These are phyloP conservation scores for Iberis pinnata DNA, from an alignment of 345 rosid genomes.

Conservation along the genomic window DNA sequence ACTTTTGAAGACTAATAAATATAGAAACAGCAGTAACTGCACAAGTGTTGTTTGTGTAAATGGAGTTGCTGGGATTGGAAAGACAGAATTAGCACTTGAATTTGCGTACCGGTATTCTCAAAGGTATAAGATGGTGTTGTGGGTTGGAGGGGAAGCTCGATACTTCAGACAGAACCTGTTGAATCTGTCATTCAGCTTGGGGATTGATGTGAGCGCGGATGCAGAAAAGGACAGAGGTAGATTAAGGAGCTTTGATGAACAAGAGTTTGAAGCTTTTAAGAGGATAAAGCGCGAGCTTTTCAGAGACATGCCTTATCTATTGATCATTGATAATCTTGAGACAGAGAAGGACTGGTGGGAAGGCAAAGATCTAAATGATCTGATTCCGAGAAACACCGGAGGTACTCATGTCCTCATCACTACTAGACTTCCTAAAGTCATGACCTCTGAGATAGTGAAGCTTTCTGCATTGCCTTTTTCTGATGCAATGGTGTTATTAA, in stretches of 20 bases:
- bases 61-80: constrained; percentile 74
- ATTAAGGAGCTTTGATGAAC: constrained; percentile 76
- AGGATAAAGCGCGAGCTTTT: constrained; percentile 74
- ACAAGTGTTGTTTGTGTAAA: constrained; percentile 57
- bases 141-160: constrained; percentile 86
- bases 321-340: constrained; percentile 90
- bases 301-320: constrained; percentile 73
- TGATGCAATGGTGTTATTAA: constrained; percentile 65
- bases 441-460: constrained; percentile 64
- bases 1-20: constrained; percentile 57
- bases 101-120: constrained; percentile 70
- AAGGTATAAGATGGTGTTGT: constrained; percentile 82
- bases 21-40: constrained; percentile 45
- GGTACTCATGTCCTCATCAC: constrained; percentile 85
- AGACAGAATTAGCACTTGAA: constrained; percentile 85
- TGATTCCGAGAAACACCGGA: constrained; percentile 78
- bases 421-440: constrained; percentile 63
- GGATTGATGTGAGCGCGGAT: constrained; percentile 82
- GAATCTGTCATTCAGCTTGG: constrained; percentile 66
- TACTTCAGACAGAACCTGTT: constrained; percentile 76
- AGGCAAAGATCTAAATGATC: constrained; percentile 77
- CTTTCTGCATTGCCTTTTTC: constrained; percentile 45
- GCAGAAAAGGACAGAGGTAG: constrained; percentile 78
- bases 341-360: constrained; percentile 94
- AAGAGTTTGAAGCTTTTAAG: constrained; percentile 80